Conservation (phyloP, 768 basidiomycete species). For the Jaapia argillacea region DNA sequence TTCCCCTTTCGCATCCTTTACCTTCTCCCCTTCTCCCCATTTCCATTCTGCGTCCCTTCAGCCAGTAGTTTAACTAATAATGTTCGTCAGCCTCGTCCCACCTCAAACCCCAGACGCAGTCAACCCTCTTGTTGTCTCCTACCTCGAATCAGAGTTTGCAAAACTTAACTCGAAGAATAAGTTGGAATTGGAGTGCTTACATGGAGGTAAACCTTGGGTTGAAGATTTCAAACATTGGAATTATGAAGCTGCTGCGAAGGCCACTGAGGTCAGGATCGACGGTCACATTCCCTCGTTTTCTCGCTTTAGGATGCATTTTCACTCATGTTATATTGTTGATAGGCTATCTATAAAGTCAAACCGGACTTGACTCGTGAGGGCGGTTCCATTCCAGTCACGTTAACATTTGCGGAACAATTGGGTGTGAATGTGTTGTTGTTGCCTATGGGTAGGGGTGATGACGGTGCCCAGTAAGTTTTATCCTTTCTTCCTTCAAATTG, state of each 20-base stretch:
- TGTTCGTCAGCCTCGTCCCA: slow-evolving; percentile 56
- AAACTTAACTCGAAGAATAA: slow-evolving; percentile 83
- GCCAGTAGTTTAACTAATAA: not conserved
- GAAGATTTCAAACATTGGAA: slow-evolving; percentile 88
- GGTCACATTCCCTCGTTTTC: not conserved
- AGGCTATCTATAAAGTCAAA: slow-evolving; percentile 53
- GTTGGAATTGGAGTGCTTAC: slow-evolving; percentile 56
- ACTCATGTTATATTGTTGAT: not conserved
- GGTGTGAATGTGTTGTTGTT: slow-evolving; percentile 81
- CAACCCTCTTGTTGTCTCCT: slow-evolving; percentile 57
- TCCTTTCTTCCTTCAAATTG: not conserved
- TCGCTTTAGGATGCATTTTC: slow-evolving; percentile 2
- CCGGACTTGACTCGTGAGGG: slow-evolving; percentile 87
- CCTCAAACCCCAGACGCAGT: slow-evolving; percentile 75
- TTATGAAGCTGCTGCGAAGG: slow-evolving; percentile 78
- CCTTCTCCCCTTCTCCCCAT: not conserved
- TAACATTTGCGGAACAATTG: slow-evolving; percentile 86
- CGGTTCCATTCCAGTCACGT: slow-evolving; percentile 90
- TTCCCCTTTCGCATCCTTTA: slow-evolving; percentile 5
- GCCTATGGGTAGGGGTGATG: slow-evolving; percentile 91
- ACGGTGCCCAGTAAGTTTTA: slow-evolving; percentile 76
- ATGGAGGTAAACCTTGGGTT: slow-evolving; percentile 89
- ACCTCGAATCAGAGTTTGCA: slow-evolving; percentile 71
- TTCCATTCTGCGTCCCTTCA: not conserved
- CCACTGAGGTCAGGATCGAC: slow-evolving; percentile 51